Percentiles rank a stretch among this genome's conserved stretches.
These are phyloP conservation scores for Daldinia grandis DNA, from an alignment of 495 filamentous ascomycete genomes.

Conservation along the genomic window DNA sequence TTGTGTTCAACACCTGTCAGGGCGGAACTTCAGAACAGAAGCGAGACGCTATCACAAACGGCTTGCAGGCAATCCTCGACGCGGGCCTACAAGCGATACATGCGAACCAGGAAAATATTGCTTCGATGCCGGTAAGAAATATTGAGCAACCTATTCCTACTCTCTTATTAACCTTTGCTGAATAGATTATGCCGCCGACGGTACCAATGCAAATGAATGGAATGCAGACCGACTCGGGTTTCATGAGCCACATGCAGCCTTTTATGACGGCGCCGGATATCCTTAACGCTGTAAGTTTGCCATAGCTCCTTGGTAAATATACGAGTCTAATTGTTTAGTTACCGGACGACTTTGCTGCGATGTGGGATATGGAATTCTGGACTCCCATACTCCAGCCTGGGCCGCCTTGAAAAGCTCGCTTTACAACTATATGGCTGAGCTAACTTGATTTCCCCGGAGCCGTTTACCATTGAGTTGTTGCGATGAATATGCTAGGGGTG, in stretches of 20 bases:
- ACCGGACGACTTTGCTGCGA: constrained; percentile 33
- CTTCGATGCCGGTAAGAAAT: constrained; percentile 39
- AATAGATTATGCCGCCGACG: constrained; percentile 36
- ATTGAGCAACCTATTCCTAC: not conserved
- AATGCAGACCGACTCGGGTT: constrained; percentile 21
- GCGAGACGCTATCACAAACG: constrained; percentile 37
- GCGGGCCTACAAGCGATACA: constrained; percentile 41
- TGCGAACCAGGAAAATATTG: constrained; percentile 39
- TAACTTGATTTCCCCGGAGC: not conserved
- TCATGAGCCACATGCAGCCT: constrained; percentile 34
- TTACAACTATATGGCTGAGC: not conserved
- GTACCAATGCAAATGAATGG: constrained; percentile 25
- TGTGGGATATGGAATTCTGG: constrained; percentile 44
- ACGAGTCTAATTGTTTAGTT: constrained; percentile 27
- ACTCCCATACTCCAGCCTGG: constrained; percentile 25
- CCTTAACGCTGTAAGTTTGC: constrained; percentile 28
- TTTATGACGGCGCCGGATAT: constrained; percentile 35
- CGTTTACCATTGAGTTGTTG: not conserved
- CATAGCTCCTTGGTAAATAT: not conserved
- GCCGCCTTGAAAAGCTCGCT: not conserved
- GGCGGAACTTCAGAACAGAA: constrained; percentile 41
- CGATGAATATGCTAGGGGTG: not conserved
- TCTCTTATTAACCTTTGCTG: constrained; percentile 6
- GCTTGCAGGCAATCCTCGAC: constrained; percentile 43
- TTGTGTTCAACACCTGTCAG: constrained; percentile 46